Evolutionary conservation across 2,329 filamentous ascomycete genomes (phyloP).

Genomic region (Fusarium oxysporum): DNA sequence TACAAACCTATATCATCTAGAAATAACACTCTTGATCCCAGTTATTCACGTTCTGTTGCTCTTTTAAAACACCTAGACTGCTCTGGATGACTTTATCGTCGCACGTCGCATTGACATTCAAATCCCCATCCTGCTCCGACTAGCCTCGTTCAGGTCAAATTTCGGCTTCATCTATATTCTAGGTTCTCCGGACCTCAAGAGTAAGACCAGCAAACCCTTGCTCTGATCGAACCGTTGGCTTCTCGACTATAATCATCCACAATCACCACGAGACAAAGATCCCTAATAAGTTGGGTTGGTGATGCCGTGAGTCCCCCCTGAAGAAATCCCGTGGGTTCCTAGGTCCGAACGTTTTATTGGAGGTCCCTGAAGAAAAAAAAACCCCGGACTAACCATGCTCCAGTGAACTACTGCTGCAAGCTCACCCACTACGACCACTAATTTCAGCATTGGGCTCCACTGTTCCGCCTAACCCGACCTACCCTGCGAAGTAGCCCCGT

Average conservation of each 20-base stretch:
- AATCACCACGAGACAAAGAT: slow-evolving; percentile 18
- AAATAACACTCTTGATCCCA: background rate
- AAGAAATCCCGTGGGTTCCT: slow-evolving; percentile 11
- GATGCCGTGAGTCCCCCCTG: slow-evolving; percentile 10
- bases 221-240: slow-evolving; percentile 18
- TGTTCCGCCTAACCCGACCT: slow-evolving; percentile 17
- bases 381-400: slow-evolving; percentile 39
- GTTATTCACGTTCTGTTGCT: background rate
- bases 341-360: slow-evolving; percentile 10
- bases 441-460: slow-evolving; percentile 33
- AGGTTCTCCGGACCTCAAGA: slow-evolving; percentile 4
- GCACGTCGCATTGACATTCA: slow-evolving; percentile 3
- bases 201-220: slow-evolving; percentile 18
- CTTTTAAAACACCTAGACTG: slow-evolving; percentile 10
- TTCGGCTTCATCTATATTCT: slow-evolving; percentile 7
- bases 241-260: background rate
- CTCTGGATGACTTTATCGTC: slow-evolving; percentile 16
- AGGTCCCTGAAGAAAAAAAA: slow-evolving; percentile 27
- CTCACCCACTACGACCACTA: slow-evolving; percentile 30
- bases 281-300: background rate
- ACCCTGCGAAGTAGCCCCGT: slow-evolving; percentile 12
- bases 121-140: background rate
- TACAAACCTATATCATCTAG: background rate
- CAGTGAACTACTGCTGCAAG: slow-evolving; percentile 33
- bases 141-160: slow-evolving; percentile 14